Evolutionary conservation across 139 green algal species (phyloP), one percentile per base, ranked within the genome.

Genomic region (Picochlorum sp.): DNA sequence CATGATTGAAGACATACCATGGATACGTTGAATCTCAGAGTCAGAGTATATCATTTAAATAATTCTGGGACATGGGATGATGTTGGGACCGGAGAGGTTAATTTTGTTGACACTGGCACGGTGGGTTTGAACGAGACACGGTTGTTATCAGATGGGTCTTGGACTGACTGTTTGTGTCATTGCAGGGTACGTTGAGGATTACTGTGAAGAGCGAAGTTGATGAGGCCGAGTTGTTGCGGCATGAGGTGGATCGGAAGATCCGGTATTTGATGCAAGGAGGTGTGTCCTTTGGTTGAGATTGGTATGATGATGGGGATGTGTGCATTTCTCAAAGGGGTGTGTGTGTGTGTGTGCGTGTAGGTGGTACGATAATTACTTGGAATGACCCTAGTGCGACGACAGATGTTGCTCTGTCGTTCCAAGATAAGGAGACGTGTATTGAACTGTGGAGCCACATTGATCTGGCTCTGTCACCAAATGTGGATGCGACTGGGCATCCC

Each of bases 311-410:
- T 18, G n/a, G 20, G 18, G 20, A 18, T 59, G 23, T 34, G 5
- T 44, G 37, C 6, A 47, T 23, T n/a, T 28, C 15, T 26, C 6
- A 37, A 30, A 6, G 20, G 14, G 2, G 24, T 26, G 24, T 28
- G 24, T 20, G n/a, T n/a, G n/a, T n/a, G n/a, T n/a, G n/a, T 26
- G 51, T 59, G 26, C 10, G 7, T 57, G 76, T 88, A 92, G 88
- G 94, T 45, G 81, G 92, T 49, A 98, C 90, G 15, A 99, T 99
- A 70, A 98, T 99, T 45, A 91, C 86, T 1, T 99, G 94, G 94
- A 80, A 81, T 2, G 94, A 99, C 72, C 52, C 75, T 1, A 85
- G 93, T 28, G 74, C 93, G 5, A 76, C 71, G 49, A 97, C 87
- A 9, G 92, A 99, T 70, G 80, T 98, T 5, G 94, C 94, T 10